Percentiles rank a stretch among this genome's conserved stretches.
Evolutionary conservation across 2,329 filamentous ascomycete genomes (phyloP).

Genomic region (Stachybotrys chartarum): DNA sequence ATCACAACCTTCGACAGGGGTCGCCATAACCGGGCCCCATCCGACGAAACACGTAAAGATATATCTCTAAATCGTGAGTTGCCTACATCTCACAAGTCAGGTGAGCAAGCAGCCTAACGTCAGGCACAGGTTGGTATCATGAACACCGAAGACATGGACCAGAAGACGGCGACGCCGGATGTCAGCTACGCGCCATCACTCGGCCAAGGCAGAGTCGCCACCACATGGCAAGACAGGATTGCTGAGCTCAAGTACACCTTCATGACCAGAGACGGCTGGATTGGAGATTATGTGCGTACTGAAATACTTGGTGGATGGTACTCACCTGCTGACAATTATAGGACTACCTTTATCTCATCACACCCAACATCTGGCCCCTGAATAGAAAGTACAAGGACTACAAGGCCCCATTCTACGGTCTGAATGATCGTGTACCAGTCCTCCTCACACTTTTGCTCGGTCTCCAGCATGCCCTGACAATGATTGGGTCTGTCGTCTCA

Average conservation of each 20-base stretch:
- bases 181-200: background rate
- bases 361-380: slow-evolving; percentile 5
- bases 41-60: too few species aligned
- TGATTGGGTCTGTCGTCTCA: slow-evolving; percentile 49
- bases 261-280: background rate
- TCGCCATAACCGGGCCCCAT: too few species aligned
- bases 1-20: too few species aligned
- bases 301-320: background rate
- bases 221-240: background rate
- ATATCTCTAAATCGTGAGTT: too few species aligned
- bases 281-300: background rate
- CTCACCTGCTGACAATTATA: background rate
- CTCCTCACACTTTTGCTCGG: slow-evolving; percentile 59
- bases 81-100: too few species aligned
- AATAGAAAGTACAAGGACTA: slow-evolving; percentile 5
- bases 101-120: too few species aligned
- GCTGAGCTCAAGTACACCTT: background rate
- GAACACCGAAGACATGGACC: background rate
- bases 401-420: slow-evolving; percentile 55
- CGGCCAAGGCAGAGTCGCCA: background rate
- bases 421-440: slow-evolving; percentile 62
- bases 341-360: slow-evolving; percentile 6
- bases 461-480: slow-evolving; percentile 62
- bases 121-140: background rate
- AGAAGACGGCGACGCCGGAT: too few species aligned